These are phyloP conservation scores for Nidularia sp. DNA, from an alignment of 768 basidiomycete genomes.

Conservation along the genomic window DNA sequence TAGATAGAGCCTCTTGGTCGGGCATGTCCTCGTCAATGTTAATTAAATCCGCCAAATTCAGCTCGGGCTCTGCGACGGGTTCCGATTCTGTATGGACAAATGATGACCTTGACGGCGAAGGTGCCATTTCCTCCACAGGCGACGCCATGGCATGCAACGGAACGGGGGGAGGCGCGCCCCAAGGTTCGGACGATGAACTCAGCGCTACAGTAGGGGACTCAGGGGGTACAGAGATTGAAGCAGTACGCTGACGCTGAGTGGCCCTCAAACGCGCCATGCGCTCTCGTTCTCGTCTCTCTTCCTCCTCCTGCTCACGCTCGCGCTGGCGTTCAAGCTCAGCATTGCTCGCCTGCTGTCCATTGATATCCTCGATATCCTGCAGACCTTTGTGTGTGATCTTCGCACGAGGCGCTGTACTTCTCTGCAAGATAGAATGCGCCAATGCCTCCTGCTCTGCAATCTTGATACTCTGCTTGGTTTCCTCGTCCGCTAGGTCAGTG, in stretches of 20 bases:
- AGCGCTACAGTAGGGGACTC: constrained; percentile 57
- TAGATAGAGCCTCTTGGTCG: constrained; percentile 32
- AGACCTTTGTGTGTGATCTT: constrained; percentile 94
- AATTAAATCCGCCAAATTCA: constrained; percentile 72
- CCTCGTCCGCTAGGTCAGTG: constrained; percentile 86
- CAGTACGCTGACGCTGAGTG: constrained; percentile 42
- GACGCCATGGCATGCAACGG: constrained; percentile 41
- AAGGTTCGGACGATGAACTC: constrained; percentile 22
- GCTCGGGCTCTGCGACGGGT: constrained; percentile 47
- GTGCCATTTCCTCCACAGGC: constrained; percentile 11
- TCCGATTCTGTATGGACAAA: constrained; percentile 36
- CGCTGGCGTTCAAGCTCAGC: constrained; percentile 56
- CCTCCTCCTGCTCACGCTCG: constrained; percentile 62
- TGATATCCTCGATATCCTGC: constrained; percentile 82
- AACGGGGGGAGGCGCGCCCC: constrained; percentile 62
- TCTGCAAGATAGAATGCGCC: constrained; percentile 80
- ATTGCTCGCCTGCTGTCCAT: constrained; percentile 35
- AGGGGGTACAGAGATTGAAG: constrained; percentile 64
- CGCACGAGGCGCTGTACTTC: constrained; percentile 58
- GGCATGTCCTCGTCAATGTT: constrained; percentile 67
- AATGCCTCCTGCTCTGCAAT: constrained; percentile 79
- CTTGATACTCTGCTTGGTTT: constrained; percentile 78
- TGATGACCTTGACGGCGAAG: constrained; percentile 18
- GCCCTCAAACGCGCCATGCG: constrained; percentile 58
- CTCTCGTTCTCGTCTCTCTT: constrained; percentile 69